These are phyloP conservation scores for Rutstroemia sp. DNA, from an alignment of 2,329 filamentous ascomycete genomes.

Conservation along the genomic window DNA sequence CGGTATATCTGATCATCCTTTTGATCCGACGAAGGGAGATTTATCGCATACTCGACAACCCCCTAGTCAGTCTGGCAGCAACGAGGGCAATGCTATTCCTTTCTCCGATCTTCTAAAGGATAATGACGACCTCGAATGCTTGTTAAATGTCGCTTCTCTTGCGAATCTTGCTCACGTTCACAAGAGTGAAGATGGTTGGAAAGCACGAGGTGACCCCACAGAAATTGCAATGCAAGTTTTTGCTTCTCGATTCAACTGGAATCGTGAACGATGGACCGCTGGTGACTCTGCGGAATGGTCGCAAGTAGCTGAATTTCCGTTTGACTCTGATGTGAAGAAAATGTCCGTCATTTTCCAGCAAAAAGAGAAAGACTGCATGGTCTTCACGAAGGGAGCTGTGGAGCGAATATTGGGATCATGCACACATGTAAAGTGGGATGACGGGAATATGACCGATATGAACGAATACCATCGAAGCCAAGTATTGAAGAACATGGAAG, in stretches of 20 bases:
- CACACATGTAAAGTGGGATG: slow-evolving; percentile 38
- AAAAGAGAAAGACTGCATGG: slow-evolving; percentile 32
- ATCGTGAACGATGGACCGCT: slow-evolving; percentile 43
- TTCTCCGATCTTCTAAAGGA: slow-evolving; percentile 33
- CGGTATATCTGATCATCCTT: slow-evolving; percentile 40
- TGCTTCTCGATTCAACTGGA: slow-evolving; percentile 59
- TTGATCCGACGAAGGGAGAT: slow-evolving; percentile 42
- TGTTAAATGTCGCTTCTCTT: slow-evolving; percentile 55
- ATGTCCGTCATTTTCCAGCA: slow-evolving; percentile 64
- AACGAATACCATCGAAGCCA: slow-evolving; percentile 45
- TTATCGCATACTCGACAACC: slow-evolving; percentile 31
- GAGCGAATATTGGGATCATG: slow-evolving; percentile 62
- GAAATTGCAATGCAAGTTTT: slow-evolving; percentile 73
- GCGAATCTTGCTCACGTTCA: slow-evolving; percentile 60
- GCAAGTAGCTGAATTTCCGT: slow-evolving; percentile 61
- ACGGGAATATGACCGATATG: slow-evolving; percentile 38
- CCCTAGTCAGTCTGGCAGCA: slow-evolving; percentile 19
- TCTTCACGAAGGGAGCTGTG: slow-evolving; percentile 62
- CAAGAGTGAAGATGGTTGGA: slow-evolving; percentile 46
- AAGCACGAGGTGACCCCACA: slow-evolving; percentile 58
- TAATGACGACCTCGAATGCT: slow-evolving; percentile 44
- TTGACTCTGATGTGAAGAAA: slow-evolving; percentile 68
- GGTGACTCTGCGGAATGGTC: slow-evolving; percentile 45
- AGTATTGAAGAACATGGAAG: slow-evolving; percentile 62
- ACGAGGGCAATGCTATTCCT: neutral